Evolutionary conservation across 1,284 basidiomycete species (phyloP), one percentile per base, ranked within the genome.

Genomic region (Agaricales sp.): DNA sequence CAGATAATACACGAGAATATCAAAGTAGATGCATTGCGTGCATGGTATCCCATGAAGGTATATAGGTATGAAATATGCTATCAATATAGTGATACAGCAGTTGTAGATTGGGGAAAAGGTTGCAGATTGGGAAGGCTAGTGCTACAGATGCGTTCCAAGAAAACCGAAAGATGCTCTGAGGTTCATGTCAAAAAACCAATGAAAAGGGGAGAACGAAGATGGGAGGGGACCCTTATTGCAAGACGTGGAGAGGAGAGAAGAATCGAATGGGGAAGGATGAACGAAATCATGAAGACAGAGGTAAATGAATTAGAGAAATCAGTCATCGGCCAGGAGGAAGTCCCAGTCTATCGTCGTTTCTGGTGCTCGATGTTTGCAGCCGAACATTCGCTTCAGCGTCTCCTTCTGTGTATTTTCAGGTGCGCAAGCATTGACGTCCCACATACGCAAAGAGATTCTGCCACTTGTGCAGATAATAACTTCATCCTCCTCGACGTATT

Each of bases 301-400:
- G 30, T 11, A 35, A 35, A 8, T 8, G n/a, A 35, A 35, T 35
- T 8, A n/a, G 30, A 35, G 14, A 30, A 25, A 43, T 64, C 39
- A 16, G n/a, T 67, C 83, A 58, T 82, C 80, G 52, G 85, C 82
- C 46, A 87, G 71, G 50, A 87, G 67, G 63, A 83, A 87, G 60
- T 87, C 84, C 84, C 84, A 87, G 62, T 87, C 73, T 53, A 83
- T 78, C 30, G 67, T 58, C 19, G 71, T 70, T 58, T 75, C 77
- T 19, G 74, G 73, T 38, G 68, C 67, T 59, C 71, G 78, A 60
- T 69, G 75, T 38, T 68, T 57, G 59, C 73, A 75, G 24, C 78
- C 68, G 60, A 84, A 82, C 54, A 86, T 68, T 50, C 79, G 71
- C 62, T 77, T 81, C 59, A 82, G 67, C 1, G 70, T 67, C 63